A percentile compares a stretch with the other conserved stretches of the same genome.
Evolutionary conservation across 768 basidiomycete genomes (phyloP).

Genomic region (Naematelia encephala): DNA sequence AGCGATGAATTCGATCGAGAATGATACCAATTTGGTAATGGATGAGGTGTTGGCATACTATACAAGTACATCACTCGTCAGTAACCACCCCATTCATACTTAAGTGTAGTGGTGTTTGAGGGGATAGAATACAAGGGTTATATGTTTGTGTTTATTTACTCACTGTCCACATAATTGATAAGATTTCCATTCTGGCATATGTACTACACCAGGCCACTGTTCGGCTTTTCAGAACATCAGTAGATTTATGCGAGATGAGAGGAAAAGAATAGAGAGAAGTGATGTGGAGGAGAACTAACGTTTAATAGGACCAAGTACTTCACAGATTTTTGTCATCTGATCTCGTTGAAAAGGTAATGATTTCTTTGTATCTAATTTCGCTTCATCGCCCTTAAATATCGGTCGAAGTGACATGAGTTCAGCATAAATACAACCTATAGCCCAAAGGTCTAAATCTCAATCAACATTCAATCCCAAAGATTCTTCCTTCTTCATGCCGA

Average conservation of each 20-base stretch:
- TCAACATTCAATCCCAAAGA: neutral
- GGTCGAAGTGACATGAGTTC: slow-evolving; percentile 89
- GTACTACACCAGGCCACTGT: slow-evolving; percentile 78
- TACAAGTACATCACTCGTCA: neutral
- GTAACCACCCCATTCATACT: no score
- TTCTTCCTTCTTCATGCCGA: no score
- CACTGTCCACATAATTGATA: slow-evolving; percentile 33
- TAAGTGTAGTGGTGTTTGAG: neutral
- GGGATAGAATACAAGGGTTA: slow-evolving; percentile 4
- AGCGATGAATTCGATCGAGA: slow-evolving; percentile 46
- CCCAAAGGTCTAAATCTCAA: slow-evolving; percentile 75
- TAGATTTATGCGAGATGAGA: neutral
- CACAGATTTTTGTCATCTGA: slow-evolving; percentile 92
- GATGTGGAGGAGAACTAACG: slow-evolving; percentile 55
- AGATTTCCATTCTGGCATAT: slow-evolving; percentile 77
- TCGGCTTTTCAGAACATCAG: slow-evolving; percentile 57
- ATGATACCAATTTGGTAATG: slow-evolving; percentile 66
- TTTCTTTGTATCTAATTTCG: slow-evolving; percentile 86
- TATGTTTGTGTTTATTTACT: no score
- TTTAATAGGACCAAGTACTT: slow-evolving; percentile 83
- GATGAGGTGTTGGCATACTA: slow-evolving; percentile 55
- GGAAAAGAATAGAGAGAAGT: neutral
- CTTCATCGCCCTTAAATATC: slow-evolving; percentile 99
- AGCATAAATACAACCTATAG: slow-evolving; percentile 94
- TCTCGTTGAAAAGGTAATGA: slow-evolving; percentile 95